Base-by-base conservation (phyloP, 495 filamentous ascomycete genomes). In the Cetradonia linearis region DNA sequence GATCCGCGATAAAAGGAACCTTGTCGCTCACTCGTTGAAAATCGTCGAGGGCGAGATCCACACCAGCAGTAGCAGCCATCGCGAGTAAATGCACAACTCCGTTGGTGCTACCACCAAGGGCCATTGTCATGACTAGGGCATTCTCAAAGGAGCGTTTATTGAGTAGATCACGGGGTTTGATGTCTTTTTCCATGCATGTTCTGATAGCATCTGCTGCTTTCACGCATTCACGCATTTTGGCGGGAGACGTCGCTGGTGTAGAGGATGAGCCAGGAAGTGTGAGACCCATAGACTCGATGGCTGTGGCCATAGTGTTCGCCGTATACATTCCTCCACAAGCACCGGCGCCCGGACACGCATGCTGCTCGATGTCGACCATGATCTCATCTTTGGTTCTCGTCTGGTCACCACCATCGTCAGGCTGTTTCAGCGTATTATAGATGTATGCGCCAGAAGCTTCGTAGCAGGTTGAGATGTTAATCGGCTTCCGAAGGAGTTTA, bases 251-350 rank as follows among this genome's bases (percentile, higher is more conserved):
- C 3, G 93, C 93, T 3, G 92, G 91, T 57, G 85, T 95, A 1
- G 88, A 92, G 0, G 90, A 95, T 2, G 89, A 95, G 11, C 92
- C 92, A 0, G 93, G 92, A 18, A 96, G 78, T 3, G 83, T 84
- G 27, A 98, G 78, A 56, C 93, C 93, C 89, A 98, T 95, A 9
- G 90, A 87, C 71, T 98, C 93, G 63, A 98, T 90, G 16, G 91
- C 91, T 0, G 91, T 94, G 6, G 89, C 88, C 91, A 98, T 95
- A 2, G 93, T 96, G 71, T 98, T 98, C 58, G 93, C 93, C 3
- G 93, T 98, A 82, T 88, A 98, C 83, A 85, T 98, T 53, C 93
- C 93, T 63, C 93, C 93, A 67, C 93, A 98, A n/a, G 91, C 91
- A 36, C 92, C 92, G 16, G 88, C 84, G 16, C 88, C 90, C 28